Evolutionary conservation across 306 rosid species (phyloP).

Genomic region (Senna siamea): DNA sequence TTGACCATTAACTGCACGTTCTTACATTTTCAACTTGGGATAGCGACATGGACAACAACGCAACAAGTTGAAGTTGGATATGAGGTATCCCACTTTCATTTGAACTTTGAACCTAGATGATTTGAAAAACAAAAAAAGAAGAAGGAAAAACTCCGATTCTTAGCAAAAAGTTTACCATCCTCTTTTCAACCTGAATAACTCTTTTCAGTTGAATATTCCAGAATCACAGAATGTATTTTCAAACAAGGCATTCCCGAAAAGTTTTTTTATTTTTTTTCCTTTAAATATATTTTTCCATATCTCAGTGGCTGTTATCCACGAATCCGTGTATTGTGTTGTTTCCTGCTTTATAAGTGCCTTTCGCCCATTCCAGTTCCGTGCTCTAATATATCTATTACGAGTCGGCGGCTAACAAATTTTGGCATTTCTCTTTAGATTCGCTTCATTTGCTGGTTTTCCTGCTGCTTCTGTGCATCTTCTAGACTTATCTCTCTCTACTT

Average conservation of each 20-base stretch:
- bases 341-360: not conserved
- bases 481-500: not conserved
- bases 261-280: not conserved
- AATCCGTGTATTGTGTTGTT: not conserved
- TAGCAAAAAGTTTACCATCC: slow-evolving; percentile 27
- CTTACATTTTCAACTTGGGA: slow-evolving; percentile 2
- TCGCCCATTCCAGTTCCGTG: not conserved
- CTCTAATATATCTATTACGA: not conserved
- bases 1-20: too few species aligned
- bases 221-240: slow-evolving; percentile 34
- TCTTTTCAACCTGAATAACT: not conserved
- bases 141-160: not conserved
- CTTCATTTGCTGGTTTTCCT: not conserved
- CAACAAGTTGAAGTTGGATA: slow-evolving; percentile 24
- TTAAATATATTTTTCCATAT: not conserved
- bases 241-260: not conserved
- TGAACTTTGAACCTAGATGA: slow-evolving; percentile 31
- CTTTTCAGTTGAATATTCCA: slow-evolving; percentile 47
- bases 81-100: slow-evolving; percentile 22
- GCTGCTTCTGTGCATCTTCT: slow-evolving; percentile 1
- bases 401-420: slow-evolving; percentile 28
- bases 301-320: not conserved
- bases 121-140: too few species aligned
- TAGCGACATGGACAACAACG: slow-evolving; percentile 29
- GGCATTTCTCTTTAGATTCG: not conserved